These are phyloP conservation scores for Cyclotella kingstonii DNA, from an alignment of 108 stramenopile genomes.

Conservation along the genomic window DNA sequence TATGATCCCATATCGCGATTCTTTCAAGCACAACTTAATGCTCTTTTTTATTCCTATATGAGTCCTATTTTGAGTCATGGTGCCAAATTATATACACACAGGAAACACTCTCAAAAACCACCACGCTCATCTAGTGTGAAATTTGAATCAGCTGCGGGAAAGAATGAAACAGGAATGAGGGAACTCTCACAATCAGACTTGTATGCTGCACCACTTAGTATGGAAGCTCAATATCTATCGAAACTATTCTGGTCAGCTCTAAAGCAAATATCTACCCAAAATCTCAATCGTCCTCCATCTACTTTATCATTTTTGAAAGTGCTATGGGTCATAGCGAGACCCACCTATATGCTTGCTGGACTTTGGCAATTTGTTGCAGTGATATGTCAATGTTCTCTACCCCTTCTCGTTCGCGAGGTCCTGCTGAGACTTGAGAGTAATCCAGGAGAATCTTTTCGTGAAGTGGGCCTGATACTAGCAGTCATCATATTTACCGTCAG, in stretches of 20 bases:
- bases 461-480: conserved; percentile 42
- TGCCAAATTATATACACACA: conserved; percentile 7
- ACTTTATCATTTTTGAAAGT: conserved; percentile 17
- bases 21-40: background rate
- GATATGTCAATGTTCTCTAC: conserved; percentile 20
- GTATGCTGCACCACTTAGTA: conserved; percentile 48
- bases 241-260: conserved; percentile 15
- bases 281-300: conserved; percentile 2
- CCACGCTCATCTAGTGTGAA: background rate
- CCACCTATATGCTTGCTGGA: conserved; percentile 32
- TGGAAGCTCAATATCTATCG: conserved; percentile 35
- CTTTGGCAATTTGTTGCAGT: conserved; percentile 32
- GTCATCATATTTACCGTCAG: conserved; percentile 46
- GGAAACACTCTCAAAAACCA: background rate
- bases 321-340: conserved; percentile 52
- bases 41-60: conserved; percentile 58
- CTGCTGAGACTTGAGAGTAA: conserved; percentile 17
- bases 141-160: background rate
- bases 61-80: conserved; percentile 39
- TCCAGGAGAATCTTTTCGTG: conserved; percentile 9
- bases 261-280: background rate
- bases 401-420: conserved; percentile 27
- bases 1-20: background rate
- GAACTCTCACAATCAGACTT: conserved; percentile 53
- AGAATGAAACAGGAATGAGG: background rate